Base-by-base conservation (phyloP, 164 flowering plant genomes). In the Platanus orientalis region DNA sequence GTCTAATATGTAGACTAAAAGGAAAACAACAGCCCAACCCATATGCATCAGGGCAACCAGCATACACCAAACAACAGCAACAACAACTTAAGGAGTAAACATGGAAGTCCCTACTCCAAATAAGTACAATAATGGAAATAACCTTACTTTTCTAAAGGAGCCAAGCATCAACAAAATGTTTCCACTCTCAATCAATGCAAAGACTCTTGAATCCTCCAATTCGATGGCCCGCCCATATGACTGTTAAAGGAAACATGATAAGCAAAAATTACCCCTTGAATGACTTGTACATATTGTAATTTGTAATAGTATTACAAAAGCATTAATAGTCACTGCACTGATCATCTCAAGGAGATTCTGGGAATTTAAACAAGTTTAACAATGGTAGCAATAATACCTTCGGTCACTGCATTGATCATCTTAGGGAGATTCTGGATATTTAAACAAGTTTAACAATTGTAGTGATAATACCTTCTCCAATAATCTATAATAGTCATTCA, bases 221-320 rank as follows among this genome's bases (percentile, higher is more conserved):
- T 92, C 97, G 60, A 84, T 76, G 9, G 96, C 93, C 56, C 96
- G 80, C 49, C 87, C 97, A 75, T 89, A 94, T n/a, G 99, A 85
- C 99, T 94, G 80, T 66, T 49, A 17, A n/a, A 71, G 44, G 29
- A 28, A 34, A 26, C 42, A 50, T 28, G 26, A 51, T 48, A 34
- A 51, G 20, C 34, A 57, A 62, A 28, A 63, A 66, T 42, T 32
- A 32, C 39, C 39, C 42, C 42, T 36, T 14, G 7, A 36, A 45
- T 11, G 14, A 42, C 62, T 54, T n/a, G n/a, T n/a, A 44, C 60
- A 57, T 34, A n/a, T 59, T 28, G 36, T 50, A 4, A 21, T 24
- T 19, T 54, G 49, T 17, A n/a, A 36, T 20, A 57, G 58, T 7
- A 45, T 19, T 36, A 19, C 42, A 30, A 7, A 6, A 21, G 6